Evolutionary conservation across 768 basidiomycete genomes (phyloP).

Genomic region (Amanita pallidorosea): DNA sequence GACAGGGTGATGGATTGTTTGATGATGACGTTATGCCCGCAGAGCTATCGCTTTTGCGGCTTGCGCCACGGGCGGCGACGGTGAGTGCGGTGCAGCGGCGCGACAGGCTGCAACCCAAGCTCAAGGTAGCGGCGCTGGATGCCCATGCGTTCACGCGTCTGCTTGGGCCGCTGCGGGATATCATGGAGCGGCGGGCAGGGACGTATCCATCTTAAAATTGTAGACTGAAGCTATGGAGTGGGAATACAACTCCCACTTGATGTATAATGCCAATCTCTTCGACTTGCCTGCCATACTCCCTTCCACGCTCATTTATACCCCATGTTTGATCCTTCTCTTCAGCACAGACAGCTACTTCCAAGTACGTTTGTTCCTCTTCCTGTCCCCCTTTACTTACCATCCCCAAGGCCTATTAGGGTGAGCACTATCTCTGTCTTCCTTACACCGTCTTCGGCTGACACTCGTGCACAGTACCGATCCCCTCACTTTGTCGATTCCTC

Average conservation of each 20-base stretch:
- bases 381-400: not conserved
- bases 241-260: not conserved
- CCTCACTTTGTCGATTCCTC: not conserved
- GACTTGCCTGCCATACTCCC: not conserved
- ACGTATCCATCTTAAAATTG: conserved; percentile 44
- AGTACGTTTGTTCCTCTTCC: not conserved
- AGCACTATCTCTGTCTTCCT: not conserved
- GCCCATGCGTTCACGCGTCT: conserved; percentile 90
- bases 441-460: too few species aligned
- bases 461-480: not conserved
- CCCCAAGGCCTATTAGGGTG: not conserved
- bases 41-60: conserved; percentile 88
- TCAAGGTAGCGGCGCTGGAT: conserved; percentile 91
- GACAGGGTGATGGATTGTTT: not conserved
- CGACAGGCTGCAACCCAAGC: conserved; percentile 42
- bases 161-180: conserved; percentile 84
- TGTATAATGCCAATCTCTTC: not conserved
- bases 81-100: conserved; percentile 66
- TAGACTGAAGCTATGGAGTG: conserved; percentile 5
- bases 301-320: not conserved
- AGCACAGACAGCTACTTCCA: conserved; percentile 1
- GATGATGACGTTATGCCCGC: conserved; percentile 5
- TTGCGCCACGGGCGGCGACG: conserved; percentile 91
- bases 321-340: not conserved
- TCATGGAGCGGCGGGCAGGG: conserved; percentile 87